These are phyloP conservation scores for Pythium plurisporium DNA, from an alignment of 352 stramenopile genomes.

Conservation along the genomic window DNA sequence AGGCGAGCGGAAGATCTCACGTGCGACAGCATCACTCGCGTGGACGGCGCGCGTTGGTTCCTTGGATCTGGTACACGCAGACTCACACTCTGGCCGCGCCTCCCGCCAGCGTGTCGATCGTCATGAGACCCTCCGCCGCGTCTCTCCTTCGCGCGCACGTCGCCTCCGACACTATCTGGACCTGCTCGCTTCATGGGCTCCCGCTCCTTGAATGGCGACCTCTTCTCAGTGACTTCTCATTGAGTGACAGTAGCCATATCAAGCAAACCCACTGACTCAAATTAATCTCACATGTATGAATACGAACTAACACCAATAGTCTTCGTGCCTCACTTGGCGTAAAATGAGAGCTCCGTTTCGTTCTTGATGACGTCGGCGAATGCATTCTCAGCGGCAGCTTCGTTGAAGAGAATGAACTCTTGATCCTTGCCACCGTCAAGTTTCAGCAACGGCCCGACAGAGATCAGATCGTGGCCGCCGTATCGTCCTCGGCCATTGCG, in stretches of 20 bases:
- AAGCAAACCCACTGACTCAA: neutral
- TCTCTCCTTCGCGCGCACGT: neutral
- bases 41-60: neutral
- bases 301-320: too few species aligned
- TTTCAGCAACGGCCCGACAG: constrained; percentile 69
- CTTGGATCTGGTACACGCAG: constrained; percentile 19
- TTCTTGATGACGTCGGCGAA: constrained; percentile 78
- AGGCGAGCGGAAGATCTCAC: neutral
- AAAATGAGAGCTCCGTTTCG: constrained; percentile 70
- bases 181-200: too few species aligned
- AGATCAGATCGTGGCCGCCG: constrained; percentile 48
- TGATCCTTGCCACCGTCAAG: constrained; percentile 75
- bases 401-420: constrained; percentile 83
- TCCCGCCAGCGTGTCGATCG: too few species aligned
- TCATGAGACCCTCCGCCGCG: too few species aligned
- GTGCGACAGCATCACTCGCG: constrained; percentile 21
- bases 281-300: too few species aligned
- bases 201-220: neutral
- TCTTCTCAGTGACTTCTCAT: neutral
- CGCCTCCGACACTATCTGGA: neutral
- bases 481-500: neutral
- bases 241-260: neutral
- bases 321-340: constrained; percentile 69
- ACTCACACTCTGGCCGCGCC: neutral
- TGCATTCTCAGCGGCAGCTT: constrained; percentile 55